Conservation (phyloP, 306 rosid species). For the Elaeagnus macrophylla region DNA sequence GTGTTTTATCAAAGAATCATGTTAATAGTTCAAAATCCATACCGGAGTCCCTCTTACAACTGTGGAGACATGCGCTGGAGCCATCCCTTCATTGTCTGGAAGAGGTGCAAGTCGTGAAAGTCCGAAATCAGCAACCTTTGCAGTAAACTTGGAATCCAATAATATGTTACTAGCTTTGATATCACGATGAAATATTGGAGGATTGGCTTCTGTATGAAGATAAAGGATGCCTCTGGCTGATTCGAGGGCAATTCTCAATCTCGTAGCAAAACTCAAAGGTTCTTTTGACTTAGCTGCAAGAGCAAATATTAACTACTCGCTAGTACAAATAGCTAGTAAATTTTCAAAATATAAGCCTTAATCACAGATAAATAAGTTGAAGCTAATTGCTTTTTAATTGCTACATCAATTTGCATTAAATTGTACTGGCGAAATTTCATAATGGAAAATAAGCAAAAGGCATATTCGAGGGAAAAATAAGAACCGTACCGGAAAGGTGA, state of each 20-base stretch:
- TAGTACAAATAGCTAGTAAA: not conserved
- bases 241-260: conserved; percentile 65
- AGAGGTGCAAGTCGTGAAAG: conserved; percentile 75
- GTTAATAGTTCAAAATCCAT: conserved; percentile 18
- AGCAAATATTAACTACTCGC: conserved; percentile 8
- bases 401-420: no score
- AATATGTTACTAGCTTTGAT: conserved; percentile 88
- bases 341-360: no score
- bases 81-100: conserved; percentile 50
- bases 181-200: conserved; percentile 92
- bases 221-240: conserved; percentile 80
- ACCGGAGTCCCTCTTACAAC: conserved; percentile 95
- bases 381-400: no score
- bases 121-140: conserved; percentile 94
- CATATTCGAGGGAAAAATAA: not conserved
- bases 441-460: conserved; percentile 1
- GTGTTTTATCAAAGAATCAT: not conserved
- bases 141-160: conserved; percentile 48
- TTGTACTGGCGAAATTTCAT: not conserved
- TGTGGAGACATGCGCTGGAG: conserved; percentile 62
- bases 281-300: conserved; percentile 39
- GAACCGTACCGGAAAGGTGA: conserved; percentile 64
- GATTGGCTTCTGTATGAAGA: conserved; percentile 87
- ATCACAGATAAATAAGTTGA: not conserved
- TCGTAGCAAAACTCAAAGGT: conserved; percentile 41